Evolutionary conservation across 805 yeast species (phyloP).

Genomic region (Kodamaea laetipori): DNA sequence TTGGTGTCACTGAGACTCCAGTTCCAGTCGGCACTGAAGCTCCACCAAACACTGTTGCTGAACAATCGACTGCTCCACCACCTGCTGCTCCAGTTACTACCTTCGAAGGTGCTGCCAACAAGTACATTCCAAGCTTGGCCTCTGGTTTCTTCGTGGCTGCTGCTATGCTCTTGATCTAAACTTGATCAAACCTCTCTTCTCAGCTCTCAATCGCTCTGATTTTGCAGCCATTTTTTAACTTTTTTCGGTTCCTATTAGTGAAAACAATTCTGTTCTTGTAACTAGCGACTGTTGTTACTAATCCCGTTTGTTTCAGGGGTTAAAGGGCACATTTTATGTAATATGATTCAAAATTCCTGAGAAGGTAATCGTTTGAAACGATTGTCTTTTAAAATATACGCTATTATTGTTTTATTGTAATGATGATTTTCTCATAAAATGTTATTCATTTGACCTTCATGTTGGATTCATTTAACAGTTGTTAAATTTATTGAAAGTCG

Average conservation of each 20-base stretch:
- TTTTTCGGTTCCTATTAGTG: background rate
- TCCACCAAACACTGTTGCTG: background rate
- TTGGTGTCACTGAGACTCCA: background rate
- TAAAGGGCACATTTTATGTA: no score
- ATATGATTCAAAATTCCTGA: no score
- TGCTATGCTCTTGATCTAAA: constrained; percentile 17
- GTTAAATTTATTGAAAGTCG: no score
- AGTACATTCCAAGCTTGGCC: constrained; percentile 17
- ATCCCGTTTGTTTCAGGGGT: no score
- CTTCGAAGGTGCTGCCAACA: constrained; percentile 18
- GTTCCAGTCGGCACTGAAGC: background rate
- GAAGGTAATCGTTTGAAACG: no score
- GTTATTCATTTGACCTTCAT: no score
- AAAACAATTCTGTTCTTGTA: background rate
- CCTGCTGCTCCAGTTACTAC: constrained; percentile 26
- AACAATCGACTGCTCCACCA: background rate
- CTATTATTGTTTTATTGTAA: no score
- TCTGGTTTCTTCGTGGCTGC: constrained; percentile 18
- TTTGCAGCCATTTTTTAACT: background rate
- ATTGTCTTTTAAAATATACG: no score
- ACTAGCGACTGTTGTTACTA: no score
- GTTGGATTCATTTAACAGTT: no score
- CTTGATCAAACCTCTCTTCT: no score
- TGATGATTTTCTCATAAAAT: no score
- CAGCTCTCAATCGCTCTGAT: background rate